Base-by-base conservation (phyloP, 148 eudicot genomes). In the Chenopodium album region DNA sequence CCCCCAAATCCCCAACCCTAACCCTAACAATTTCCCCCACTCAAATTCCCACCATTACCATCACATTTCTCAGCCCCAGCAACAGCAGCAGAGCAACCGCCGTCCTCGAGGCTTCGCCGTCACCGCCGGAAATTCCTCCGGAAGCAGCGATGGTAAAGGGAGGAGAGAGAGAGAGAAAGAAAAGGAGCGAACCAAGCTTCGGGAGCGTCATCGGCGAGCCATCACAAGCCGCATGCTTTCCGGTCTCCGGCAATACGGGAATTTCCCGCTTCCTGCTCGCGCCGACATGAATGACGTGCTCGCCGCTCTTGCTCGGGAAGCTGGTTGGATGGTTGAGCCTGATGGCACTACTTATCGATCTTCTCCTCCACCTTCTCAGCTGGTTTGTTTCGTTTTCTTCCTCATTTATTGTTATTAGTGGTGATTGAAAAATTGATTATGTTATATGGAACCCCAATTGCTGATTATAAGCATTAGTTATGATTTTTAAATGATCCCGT, bases 251-350 rank as follows among this genome's bases (percentile, higher is more conserved):
- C 90, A 91, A 80, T 87, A 92, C 83, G 96, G 96, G 2, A 88
- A 92, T 67, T 90, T 88, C 81, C 90, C 86, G 1, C 89, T 92
- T 41, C 91, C 94, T 0, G 90, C 91, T 0, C 92, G 94, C 2
- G 96, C 94, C 1, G 96, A 92, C 79, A 92, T 92, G 88, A 92
- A 92, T 48, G 92, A 92, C 11, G 96, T 92, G 28, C 83, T 92
- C 7, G 89, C 92, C 1, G 92, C 92, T 17, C 91, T 92, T 2
- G 96, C 96, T 14, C 89, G 94, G 2, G 90, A 91, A 64, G 93
- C 95, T 13, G 93, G 93, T 0, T 90, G 95, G 95, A 84, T 81
- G 4, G 95, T 92, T 16, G 90, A 89, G 0, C 80, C 86, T 28
- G 93, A 92, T 54, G 95, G 95, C 74, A 86, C 92, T 64, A 90